phyloP scores from a whole-genome alignment of 257 asterid genomes.

The Fraxinus pennsylvanica region DNA sequence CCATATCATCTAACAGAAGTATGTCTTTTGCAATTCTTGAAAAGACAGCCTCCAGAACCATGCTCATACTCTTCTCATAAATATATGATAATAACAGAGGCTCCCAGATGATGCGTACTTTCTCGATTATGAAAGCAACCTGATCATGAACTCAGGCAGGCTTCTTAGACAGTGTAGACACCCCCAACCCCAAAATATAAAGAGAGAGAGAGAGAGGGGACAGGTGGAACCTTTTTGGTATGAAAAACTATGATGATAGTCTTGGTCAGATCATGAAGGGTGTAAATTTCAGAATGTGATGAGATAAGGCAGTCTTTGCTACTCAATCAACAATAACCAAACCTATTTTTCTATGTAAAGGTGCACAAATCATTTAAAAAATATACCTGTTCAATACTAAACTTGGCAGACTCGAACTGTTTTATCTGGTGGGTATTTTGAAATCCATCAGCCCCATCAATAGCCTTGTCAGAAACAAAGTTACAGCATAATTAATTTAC shows the following conservation, averaged over 20 bases:
- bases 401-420: conserved; percentile 89
- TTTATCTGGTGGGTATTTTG: conserved; percentile 81
- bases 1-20: conserved; percentile 90
- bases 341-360: neutral
- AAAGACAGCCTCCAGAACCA: conserved; percentile 70
- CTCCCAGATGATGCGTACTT: conserved; percentile 94
- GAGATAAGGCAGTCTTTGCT: neutral
- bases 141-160: conserved; percentile 36
- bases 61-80: conserved; percentile 70
- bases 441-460: conserved; percentile 93
- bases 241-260: neutral
- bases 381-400: conserved; percentile 82
- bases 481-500: conserved; percentile 26
- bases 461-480: conserved; percentile 53
- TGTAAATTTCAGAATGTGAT: neutral
- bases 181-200: neutral
- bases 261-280: neutral
- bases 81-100: conserved; percentile 71
- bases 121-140: conserved; percentile 97
- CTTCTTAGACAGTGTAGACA: conserved; percentile 10
- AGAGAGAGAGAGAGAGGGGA: conserved; percentile 16
- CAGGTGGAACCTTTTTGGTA: neutral
- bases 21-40: conserved; percentile 74
- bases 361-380: conserved; percentile 18
- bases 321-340: neutral